Evolutionary conservation across 2,329 filamentous ascomycete species (phyloP), one percentile per base, ranked within the genome.

Genomic region (Aspergillus calidoustus): DNA sequence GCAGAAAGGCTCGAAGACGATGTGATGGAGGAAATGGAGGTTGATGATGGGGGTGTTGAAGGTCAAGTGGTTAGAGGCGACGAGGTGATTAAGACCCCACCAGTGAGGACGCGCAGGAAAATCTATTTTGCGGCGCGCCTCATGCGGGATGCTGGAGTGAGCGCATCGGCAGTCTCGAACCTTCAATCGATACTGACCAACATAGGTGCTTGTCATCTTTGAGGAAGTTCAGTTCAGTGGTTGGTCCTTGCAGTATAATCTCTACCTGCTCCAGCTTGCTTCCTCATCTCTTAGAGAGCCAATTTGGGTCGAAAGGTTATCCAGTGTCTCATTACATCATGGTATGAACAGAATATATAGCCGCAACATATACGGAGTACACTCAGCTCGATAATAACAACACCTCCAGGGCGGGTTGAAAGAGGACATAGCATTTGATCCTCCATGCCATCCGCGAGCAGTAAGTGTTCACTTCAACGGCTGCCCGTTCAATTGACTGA

Each of bases 391-490:
- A 31, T 17, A 48, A 34, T 66, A 55, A 69, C 49, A 55, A 69
- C 49, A 54, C 44, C 3, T 55, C n/a, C 62, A 77, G 73, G 74
- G 73, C 34, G 70, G 73, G 62, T 76, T 89, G 15, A 87, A 92
- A 69, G 84, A 91, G 71, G 91, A 93, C 75, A 77, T 96, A 41
- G 86, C 86, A 62, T 85, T 86, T 41, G 86, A 91, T 71, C 91
- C 92, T 64, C 90, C 93, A 25, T 97, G 93, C 73, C 93, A 96
- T 81, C 87, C 92, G 61, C 86, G 90, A 73, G 94, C 93, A 64
- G 90, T 93, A 80, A 77, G 89, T 41, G 49, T 52, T 30, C 22
- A 31, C 28, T 51, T 15, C n/a, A 7, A 47, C 19, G 31, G 3
- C 43, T 7, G 48, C 8, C 22, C n/a, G 38, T 57, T 55, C 25